These are phyloP conservation scores for Phytophthora tentaculata DNA, from an alignment of 352 stramenopile genomes.

Conservation along the genomic window DNA sequence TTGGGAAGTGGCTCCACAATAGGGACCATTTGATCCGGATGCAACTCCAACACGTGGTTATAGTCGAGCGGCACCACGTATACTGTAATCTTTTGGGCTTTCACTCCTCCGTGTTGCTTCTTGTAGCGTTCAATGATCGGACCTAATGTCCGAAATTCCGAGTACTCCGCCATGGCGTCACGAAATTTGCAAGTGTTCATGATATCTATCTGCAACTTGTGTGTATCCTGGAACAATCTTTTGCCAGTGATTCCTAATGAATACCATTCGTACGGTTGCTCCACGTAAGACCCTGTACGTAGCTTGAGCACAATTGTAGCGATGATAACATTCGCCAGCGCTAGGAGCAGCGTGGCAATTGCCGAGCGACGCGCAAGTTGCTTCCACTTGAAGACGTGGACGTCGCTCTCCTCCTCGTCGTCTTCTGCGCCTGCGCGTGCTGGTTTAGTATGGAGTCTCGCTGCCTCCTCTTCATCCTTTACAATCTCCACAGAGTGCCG, in stretches of 20 bases:
- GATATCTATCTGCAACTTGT: constrained; percentile 41
- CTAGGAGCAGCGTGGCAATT: constrained; percentile 31
- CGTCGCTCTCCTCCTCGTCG: constrained; percentile 26
- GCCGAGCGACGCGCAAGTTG: constrained; percentile 31
- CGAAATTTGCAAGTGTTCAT: constrained; percentile 49
- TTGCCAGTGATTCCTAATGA: constrained; percentile 49
- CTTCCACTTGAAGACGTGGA: constrained; percentile 39
- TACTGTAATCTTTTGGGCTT: constrained; percentile 33
- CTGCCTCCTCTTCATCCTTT: constrained; percentile 5
- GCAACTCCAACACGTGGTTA: constrained; percentile 43
- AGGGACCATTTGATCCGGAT: constrained; percentile 37
- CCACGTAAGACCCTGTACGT: constrained; percentile 50
- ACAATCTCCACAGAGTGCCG: constrained; percentile 23
- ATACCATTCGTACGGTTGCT: constrained; percentile 72
- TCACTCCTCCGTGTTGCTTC: constrained; percentile 3
- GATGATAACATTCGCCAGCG: constrained; percentile 14
- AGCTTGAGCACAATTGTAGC: constrained; percentile 53
- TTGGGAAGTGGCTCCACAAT: constrained; percentile 26
- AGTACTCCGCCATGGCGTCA: constrained; percentile 29
- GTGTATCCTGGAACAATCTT: constrained; percentile 38
- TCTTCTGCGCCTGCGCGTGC: constrained; percentile 30
- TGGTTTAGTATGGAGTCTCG: constrained; percentile 1
- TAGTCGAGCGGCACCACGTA: constrained; percentile 60
- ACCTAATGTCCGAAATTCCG: constrained; percentile 35
- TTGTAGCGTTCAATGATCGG: constrained; percentile 34